Evolutionary conservation across 176 grass and related monocot species (phyloP), one percentile per base, ranked within the genome.

Genomic region (Raddia distichophylla): DNA sequence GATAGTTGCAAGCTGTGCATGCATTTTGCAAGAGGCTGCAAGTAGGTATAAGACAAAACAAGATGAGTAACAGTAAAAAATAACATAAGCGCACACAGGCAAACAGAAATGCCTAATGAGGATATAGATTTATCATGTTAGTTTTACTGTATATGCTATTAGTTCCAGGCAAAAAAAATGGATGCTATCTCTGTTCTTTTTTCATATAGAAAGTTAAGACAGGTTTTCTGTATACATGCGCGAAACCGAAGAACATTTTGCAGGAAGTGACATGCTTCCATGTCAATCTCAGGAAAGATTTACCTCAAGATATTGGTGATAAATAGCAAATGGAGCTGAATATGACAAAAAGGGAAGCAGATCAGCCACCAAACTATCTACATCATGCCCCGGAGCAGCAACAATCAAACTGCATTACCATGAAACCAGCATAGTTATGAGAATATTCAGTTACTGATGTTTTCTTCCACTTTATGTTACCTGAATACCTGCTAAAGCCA

Each of bases 301-400:
- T 75, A 95, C 93, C 85, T 93, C 87, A 90, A 95, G 88, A 69
- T 95, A 91, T 76, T 93, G 96, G 68, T 98, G 96, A 81, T 95
- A 98, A 51, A 95, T 89, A 67, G 76, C 90, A 88, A 98, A 98
- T 13, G 96, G 90, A 86, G 96, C 92, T 73, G 96, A 98, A 88
- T 84, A 95, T 32, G 96, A 88, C 46, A 98, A 73, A 60, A 98
- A 82, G 11, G 92, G 92, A 74, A 98, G 96, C 22, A 98, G 77
- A 84, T 95, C 90, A 71, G 88, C 73, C 79, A 90, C 86, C 49
- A 98, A 82, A 51, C 62, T 70, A 75, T 89, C 89, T 18, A 95
- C 90, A 58, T 98, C 93, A 40, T 90, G 79, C 49, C 88, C 90
- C 3, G 90, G 90, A 60, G 93, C 89, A 85, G 92, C 90, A 84